Conservation (phyloP, 1,284 basidiomycete species). For the Neolentinus lepideus region DNA sequence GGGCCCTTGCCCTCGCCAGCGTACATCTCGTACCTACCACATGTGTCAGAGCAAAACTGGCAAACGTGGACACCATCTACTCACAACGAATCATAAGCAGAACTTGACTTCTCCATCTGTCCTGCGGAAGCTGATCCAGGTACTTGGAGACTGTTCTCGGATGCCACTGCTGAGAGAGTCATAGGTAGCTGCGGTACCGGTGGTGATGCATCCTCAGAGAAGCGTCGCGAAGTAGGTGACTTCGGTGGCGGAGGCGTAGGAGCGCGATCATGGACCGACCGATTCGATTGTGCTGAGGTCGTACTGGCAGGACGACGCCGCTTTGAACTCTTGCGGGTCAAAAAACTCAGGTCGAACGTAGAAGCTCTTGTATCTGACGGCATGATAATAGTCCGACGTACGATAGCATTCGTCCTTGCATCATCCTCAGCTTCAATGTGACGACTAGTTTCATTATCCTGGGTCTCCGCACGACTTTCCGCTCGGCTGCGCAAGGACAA, state of each 20-base stretch:
- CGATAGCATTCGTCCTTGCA: constrained; percentile 33
- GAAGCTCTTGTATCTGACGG: constrained; percentile 56
- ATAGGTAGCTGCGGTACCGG: constrained; percentile 63
- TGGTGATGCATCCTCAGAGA: constrained; percentile 57
- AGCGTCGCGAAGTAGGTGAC: constrained; percentile 43
- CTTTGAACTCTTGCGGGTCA: constrained; percentile 47
- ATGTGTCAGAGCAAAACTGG: constrained; percentile 10
- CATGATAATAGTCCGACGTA: constrained; percentile 72
- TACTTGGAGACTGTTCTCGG: constrained; percentile 35
- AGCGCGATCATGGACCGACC: constrained; percentile 71
- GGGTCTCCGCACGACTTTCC: constrained; percentile 13
- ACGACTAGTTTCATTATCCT: constrained; percentile 21
- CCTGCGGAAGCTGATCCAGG: constrained; percentile 32
- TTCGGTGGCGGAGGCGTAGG: constrained; percentile 77
- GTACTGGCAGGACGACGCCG: constrained; percentile 54
- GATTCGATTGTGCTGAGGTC: constrained; percentile 42
- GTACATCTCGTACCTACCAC: constrained; percentile 72
- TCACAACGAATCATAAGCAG: constrained; percentile 70
- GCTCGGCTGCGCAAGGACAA: constrained; percentile 29
- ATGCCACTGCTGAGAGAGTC: constrained; percentile 30
- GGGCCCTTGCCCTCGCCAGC: constrained; percentile 41
- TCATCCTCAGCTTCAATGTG: constrained; percentile 24
- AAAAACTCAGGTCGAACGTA: constrained; percentile 41
- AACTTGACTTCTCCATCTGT: constrained; percentile 52
- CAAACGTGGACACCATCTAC: constrained; percentile 21